phyloP scores from a whole-genome alignment of 1,139 yeast species.

The Debaryomyces robertsiae region DNA sequence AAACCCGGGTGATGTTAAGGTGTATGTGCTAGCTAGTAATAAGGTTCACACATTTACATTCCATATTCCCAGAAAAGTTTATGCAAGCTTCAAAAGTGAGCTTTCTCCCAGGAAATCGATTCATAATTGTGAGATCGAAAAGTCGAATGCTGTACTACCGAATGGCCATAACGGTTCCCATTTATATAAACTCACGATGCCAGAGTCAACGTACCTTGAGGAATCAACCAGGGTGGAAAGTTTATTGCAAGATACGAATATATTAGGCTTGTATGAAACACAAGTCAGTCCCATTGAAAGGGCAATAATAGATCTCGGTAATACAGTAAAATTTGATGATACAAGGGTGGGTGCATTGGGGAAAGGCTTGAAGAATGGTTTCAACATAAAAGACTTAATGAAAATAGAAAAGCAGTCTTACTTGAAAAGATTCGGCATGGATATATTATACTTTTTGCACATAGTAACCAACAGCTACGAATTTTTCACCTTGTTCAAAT shows the following conservation, averaged over 20 bases:
- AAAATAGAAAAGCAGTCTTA: constrained; percentile 53
- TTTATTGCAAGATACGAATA: constrained; percentile 61
- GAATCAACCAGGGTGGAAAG: constrained; percentile 64
- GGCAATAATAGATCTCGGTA: constrained; percentile 78
- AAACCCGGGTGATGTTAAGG: constrained; percentile 76
- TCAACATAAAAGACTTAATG: constrained; percentile 61
- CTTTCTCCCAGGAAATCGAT: constrained; percentile 47
- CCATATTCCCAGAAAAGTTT: constrained; percentile 73
- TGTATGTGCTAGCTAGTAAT: constrained; percentile 66
- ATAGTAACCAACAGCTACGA: constrained; percentile 77
- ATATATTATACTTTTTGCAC: constrained; percentile 70
- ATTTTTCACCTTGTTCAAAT: constrained; percentile 65
- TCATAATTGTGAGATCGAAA: constrained; percentile 59
- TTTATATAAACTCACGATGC: constrained; percentile 66
- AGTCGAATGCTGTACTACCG: constrained; percentile 64
- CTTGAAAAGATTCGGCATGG: constrained; percentile 56
- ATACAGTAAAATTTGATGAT: constrained; percentile 67
- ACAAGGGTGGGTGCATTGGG: constrained; percentile 83
- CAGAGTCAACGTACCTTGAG: constrained; percentile 60
- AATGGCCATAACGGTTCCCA: constrained; percentile 63
- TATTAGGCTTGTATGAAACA: constrained; percentile 78
- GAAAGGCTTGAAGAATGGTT: constrained; percentile 82
- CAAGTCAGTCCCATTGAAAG: constrained; percentile 69
- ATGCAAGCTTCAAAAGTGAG: constrained; percentile 62
- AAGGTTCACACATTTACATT: constrained; percentile 74